Conservation (phyloP, 2,329 filamentous ascomycete species). For the Fusarium incarnatum region DNA sequence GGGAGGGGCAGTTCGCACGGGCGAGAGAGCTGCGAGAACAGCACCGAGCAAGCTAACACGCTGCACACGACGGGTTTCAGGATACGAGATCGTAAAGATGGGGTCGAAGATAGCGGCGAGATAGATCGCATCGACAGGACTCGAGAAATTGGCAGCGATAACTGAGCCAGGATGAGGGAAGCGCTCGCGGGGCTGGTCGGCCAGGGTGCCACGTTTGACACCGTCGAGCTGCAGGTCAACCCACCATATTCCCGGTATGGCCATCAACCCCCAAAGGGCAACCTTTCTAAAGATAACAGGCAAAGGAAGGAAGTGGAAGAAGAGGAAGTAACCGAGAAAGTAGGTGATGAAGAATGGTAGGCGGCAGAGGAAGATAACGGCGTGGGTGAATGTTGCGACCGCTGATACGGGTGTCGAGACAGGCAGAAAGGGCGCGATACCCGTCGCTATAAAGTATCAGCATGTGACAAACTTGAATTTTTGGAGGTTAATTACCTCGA, state of each 20-base stretch:
- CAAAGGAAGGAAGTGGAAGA: constrained; percentile 84
- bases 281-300: constrained; percentile 77
- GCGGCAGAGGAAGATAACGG: constrained; percentile 82
- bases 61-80: constrained; percentile 77
- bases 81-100: constrained; percentile 89
- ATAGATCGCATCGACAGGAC: constrained; percentile 92
- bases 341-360: constrained; percentile 80
- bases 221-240: constrained; percentile 98
- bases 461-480: constrained; percentile 15
- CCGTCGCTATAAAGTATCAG: constrained; percentile 73
- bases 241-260: constrained; percentile 96
- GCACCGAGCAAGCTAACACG: constrained; percentile 82
- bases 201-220: constrained; percentile 89
- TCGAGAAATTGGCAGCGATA: constrained; percentile 91
- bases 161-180: constrained; percentile 84
- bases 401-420: constrained; percentile 73
- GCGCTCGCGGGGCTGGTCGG: constrained; percentile 76
- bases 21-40: constrained; percentile 76
- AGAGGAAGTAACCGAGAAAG: constrained; percentile 76
- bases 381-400: constrained; percentile 72
- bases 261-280: constrained; percentile 87
- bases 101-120: constrained; percentile 96
- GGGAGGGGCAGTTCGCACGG: constrained; percentile 62
- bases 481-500: constrained; percentile 69
- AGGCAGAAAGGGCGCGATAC: constrained; percentile 95